Evolutionary conservation across 2,329 filamentous ascomycete species (phyloP).

Genomic region (Scortechinia acanthostroma): DNA sequence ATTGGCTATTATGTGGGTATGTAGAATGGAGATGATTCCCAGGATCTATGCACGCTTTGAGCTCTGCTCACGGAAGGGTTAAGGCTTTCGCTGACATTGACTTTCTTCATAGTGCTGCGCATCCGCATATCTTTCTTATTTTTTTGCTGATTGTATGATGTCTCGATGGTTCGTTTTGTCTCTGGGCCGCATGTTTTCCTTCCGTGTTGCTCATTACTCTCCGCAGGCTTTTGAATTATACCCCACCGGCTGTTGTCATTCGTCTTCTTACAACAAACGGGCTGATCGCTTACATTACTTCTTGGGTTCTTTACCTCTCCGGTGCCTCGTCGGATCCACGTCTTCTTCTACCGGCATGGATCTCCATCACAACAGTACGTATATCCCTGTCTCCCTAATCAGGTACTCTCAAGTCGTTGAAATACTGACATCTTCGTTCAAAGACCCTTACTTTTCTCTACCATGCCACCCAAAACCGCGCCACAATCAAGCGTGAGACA

Average conservation of each 20-base stretch:
- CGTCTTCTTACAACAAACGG: constrained; percentile 71
- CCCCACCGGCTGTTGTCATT: constrained; percentile 72
- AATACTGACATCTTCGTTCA: neutral
- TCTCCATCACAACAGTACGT: constrained; percentile 66
- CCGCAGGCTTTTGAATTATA: constrained; percentile 73
- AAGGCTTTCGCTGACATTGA: constrained; percentile 2
- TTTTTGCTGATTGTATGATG: constrained; percentile 81
- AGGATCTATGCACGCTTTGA: no score
- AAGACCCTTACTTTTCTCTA: constrained; percentile 69
- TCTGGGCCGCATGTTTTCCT: no score
- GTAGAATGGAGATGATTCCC: constrained; percentile 14
- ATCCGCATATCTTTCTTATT: constrained; percentile 73
- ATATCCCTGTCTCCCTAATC: constrained; percentile 3
- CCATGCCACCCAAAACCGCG: constrained; percentile 71
- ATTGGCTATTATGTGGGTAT: constrained; percentile 69
- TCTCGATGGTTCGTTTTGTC: constrained; percentile 61
- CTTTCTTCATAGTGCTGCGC: constrained; percentile 58
- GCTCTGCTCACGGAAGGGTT: neutral
- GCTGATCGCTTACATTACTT: constrained; percentile 69
- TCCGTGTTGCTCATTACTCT: no score
- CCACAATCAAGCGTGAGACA: constrained; percentile 74
- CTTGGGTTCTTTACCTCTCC: constrained; percentile 62
- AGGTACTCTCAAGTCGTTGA: constrained; percentile 2
- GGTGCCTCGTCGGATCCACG: constrained; percentile 66
- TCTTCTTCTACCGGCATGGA: constrained; percentile 70